Conservation (phyloP, 345 rosid species). For the Microcos paniculata region DNA sequence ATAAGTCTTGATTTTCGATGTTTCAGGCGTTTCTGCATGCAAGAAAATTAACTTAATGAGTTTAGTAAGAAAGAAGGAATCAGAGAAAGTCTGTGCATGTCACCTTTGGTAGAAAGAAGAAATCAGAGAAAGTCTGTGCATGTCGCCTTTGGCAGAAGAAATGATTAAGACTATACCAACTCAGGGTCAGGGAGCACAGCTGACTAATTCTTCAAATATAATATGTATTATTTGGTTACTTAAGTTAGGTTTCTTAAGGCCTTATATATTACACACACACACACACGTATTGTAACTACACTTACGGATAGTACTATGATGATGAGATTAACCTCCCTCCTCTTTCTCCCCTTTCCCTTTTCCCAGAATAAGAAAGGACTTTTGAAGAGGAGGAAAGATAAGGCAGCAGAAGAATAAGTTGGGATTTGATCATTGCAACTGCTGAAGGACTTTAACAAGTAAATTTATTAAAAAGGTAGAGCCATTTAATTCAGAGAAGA, state of each 20-base stretch:
- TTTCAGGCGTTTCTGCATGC: slow-evolving; percentile 80
- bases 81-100: background rate
- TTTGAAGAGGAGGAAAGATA: background rate
- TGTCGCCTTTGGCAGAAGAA: background rate
- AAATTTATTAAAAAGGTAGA: background rate
- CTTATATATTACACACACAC: too few species aligned
- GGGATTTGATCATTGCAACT: background rate
- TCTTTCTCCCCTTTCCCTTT: too few species aligned
- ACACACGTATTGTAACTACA: too few species aligned
- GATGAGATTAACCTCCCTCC: too few species aligned
- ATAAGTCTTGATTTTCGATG: slow-evolving; percentile 67
- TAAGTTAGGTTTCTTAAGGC: background rate
- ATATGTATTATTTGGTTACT: background rate
- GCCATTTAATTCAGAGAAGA: background rate
- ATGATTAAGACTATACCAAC: background rate
- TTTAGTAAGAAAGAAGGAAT: background rate
- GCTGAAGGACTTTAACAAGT: background rate
- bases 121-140: background rate
- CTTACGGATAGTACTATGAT: background rate
- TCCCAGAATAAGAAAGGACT: background rate
- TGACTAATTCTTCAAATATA: background rate
- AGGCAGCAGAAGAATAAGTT: background rate
- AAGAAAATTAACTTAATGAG: slow-evolving; percentile 15
- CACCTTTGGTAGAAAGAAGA: background rate
- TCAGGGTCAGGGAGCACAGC: background rate